Percentiles rank a stretch among this genome's conserved stretches.
These are phyloP conservation scores for Tylopilus sp. DNA, from an alignment of 1,284 basidiomycete species.

Conservation along the genomic window DNA sequence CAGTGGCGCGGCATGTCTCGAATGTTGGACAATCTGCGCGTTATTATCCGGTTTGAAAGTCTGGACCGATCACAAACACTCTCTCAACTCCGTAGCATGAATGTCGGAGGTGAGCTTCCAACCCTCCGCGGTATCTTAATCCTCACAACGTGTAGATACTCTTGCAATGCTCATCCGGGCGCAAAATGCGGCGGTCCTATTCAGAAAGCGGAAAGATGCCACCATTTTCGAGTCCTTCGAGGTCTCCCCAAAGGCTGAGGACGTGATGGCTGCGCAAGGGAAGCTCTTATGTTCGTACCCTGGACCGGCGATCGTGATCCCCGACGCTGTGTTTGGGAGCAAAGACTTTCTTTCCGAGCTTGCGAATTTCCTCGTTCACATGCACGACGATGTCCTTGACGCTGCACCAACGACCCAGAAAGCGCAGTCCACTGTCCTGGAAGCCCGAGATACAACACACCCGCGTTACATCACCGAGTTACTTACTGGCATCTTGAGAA, in stretches of 20 bases:
- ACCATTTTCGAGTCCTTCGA: constrained; percentile 40
- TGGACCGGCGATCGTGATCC: constrained; percentile 30
- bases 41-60: constrained; percentile 4
- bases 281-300: constrained; percentile 40
- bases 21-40: constrained; percentile 24
- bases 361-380: constrained; percentile 29
- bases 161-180: constrained; percentile 33
- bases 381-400: constrained; percentile 27
- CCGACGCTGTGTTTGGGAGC: constrained; percentile 17
- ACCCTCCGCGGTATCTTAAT: rapidly evolving
- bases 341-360: constrained; percentile 25
- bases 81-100: constrained; percentile 20
- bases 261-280: constrained; percentile 33
- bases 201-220: constrained; percentile 24
- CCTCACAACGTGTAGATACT: constrained; percentile 17
- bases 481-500: constrained; percentile 36
- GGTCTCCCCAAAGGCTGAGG: constrained; percentile 15
- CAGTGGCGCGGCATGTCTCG: constrained; percentile 13
- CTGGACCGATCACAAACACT: constrained; percentile 1
- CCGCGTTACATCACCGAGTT: constrained; percentile 39
- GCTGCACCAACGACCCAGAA: neutral
- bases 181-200: constrained; percentile 40
- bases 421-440: constrained; percentile 19
- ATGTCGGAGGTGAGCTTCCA: constrained; percentile 13
- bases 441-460: constrained; percentile 32